Evolutionary conservation across 306 rosid genomes (phyloP).

Genomic region (Pterocarpus santalinus): DNA sequence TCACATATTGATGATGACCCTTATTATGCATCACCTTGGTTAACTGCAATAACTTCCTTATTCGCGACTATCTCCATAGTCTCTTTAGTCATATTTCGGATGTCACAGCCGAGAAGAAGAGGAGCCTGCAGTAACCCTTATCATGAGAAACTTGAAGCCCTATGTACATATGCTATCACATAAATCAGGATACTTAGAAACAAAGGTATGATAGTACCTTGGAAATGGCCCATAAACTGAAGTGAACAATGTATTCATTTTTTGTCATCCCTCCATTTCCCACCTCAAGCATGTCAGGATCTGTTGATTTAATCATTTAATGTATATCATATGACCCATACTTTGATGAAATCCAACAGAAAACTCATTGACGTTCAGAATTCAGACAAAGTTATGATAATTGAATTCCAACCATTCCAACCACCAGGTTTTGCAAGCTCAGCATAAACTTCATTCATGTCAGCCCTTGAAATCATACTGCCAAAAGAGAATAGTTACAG

Average conservation of each 20-base stretch:
- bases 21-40: conserved; percentile 68
- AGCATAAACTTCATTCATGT: conserved; percentile 84
- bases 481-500: conserved; percentile 31
- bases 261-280: conserved; percentile 97
- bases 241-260: conserved; percentile 88
- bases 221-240: conserved; percentile 96
- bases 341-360: background rate
- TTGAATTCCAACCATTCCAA: conserved; percentile 81
- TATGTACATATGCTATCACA: background rate
- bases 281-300: conserved; percentile 98
- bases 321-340: conserved; percentile 1
- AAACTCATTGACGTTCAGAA: background rate
- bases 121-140: conserved; percentile 77
- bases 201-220: conserved; percentile 60
- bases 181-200: conserved; percentile 26
- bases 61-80: conserved; percentile 71
- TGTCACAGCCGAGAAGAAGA: conserved; percentile 95
- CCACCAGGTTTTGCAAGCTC: conserved; percentile 90
- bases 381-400: background rate
- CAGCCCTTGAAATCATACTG: conserved; percentile 91
- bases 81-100: conserved; percentile 80
- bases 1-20: background rate
- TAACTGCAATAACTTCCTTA: conserved; percentile 81
- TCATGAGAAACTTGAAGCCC: conserved; percentile 20
- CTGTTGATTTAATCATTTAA: conserved; percentile 54